Base-by-base conservation (phyloP, 768 basidiomycete species). In the Pisolithus albus region DNA sequence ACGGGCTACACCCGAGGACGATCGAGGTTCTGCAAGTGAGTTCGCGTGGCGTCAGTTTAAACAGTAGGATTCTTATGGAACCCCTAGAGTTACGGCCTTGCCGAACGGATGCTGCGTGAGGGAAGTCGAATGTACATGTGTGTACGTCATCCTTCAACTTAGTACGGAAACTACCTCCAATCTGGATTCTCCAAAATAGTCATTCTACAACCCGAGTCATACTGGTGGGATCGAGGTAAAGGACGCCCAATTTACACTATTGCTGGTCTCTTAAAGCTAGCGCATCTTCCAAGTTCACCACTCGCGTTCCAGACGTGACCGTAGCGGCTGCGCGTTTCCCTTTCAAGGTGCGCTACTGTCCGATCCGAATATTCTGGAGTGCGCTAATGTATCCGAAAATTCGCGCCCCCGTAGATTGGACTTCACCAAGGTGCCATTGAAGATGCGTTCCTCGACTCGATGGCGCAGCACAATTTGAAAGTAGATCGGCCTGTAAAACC, bases 101-200 rank as follows among this genome's bases (percentile, higher is more conserved):
- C 32, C 7, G 84, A 87, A 15, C 74, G 78, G 2, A 60, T 90
- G 21, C 53, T 88, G 19, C 72, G 67, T 39, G 78, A 87, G 58
- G 86, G 80, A 6, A 81, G 80, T 52, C 83, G 85, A 47, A 73
- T 90, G 75, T 79, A 86, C 53, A 75, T 79, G 67, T 79, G 79
- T 48, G 87, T 88, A 63, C 53, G 80, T 70, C 9, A 4, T 34
- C 15, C 41, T 2, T 0, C 7, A 7, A 21, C 10, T 24, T 15
- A 15, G 21, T 23, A 23, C 21, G 21, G 9, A 5, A 28, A 2
- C 15, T 16, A 18, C 28, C 49, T 36, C 46, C n/a, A 5, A 5
- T 9, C n/a, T 5, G 2, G 10, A 37, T 34, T 5, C 28, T 16
- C 9, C 1, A 47, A 34, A 4, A 13, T 45, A 89, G 87, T 81